Conservation (phyloP, 163 green algal species). For the Scenedesmus sp. region DNA sequence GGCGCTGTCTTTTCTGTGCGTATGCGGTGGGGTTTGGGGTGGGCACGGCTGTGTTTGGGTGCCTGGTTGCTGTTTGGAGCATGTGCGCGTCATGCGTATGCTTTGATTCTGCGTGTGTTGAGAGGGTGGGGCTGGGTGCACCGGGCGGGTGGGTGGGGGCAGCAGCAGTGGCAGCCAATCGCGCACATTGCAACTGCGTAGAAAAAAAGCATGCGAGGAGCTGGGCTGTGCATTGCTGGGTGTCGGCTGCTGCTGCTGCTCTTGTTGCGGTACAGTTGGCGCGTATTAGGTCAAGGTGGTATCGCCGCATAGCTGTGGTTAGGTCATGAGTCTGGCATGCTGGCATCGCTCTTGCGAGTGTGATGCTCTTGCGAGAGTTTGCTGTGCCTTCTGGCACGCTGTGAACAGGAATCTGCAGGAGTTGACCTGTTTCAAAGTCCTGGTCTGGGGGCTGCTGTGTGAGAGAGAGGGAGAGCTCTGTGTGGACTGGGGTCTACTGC, state of each 20-base stretch:
- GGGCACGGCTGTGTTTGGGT: not conserved
- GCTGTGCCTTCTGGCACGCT: not conserved
- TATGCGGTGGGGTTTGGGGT: not conserved
- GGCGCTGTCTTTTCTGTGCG: not conserved
- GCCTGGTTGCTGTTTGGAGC: not conserved
- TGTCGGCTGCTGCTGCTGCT: not conserved
- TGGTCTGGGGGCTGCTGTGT: not conserved
- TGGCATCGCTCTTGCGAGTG: not conserved
- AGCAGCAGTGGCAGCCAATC: not conserved
- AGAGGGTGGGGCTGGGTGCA: not conserved
- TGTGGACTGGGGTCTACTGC: not conserved
- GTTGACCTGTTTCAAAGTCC: not conserved
- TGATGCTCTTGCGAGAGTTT: not conserved
- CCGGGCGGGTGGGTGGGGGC: not conserved
- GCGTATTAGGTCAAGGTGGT: not conserved
- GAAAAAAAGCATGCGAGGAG: not conserved
- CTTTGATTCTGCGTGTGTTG: not conserved
- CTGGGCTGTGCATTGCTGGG: not conserved
- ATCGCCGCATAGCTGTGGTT: not conserved
- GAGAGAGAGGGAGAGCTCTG: not conserved
- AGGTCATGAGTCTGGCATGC: not conserved
- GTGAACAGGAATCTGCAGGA: not conserved
- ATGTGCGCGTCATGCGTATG: not conserved
- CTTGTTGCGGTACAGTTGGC: slow-evolving; percentile 6
- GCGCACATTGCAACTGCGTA: slow-evolving; percentile 3